A percentile compares a stretch with the other conserved stretches of the same genome.
phyloP scores from a whole-genome alignment of 2,329 filamentous ascomycete species.

The Microcera coccophila region DNA sequence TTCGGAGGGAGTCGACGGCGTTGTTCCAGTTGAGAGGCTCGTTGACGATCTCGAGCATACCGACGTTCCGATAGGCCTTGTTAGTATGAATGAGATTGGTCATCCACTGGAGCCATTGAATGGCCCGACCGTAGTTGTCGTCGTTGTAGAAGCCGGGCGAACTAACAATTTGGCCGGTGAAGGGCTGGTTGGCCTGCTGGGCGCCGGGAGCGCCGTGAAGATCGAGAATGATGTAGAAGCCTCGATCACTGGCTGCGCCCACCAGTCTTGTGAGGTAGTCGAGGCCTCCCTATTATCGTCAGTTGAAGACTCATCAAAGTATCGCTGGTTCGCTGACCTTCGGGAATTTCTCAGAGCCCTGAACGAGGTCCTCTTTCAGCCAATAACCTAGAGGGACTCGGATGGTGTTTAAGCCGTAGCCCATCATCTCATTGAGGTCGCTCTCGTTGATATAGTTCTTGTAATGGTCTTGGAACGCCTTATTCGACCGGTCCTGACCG shows the following conservation, averaged over 20 bases:
- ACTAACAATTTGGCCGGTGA: slow-evolving; percentile 39
- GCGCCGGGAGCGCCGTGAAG: slow-evolving; percentile 50
- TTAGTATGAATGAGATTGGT: slow-evolving; percentile 48
- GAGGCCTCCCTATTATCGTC: slow-evolving; percentile 33
- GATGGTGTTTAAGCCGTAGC: slow-evolving; percentile 50
- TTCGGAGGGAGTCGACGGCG: slow-evolving; percentile 17
- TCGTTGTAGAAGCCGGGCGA: slow-evolving; percentile 51
- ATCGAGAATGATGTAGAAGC: slow-evolving; percentile 52
- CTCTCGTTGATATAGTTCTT: slow-evolving; percentile 44
- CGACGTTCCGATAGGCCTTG: slow-evolving; percentile 49
- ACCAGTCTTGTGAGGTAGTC: slow-evolving; percentile 45
- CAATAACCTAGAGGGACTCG: slow-evolving; percentile 55
- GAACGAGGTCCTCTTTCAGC: slow-evolving; percentile 48
- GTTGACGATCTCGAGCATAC: slow-evolving; percentile 51
- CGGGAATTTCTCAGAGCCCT: slow-evolving; percentile 49
- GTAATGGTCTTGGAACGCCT: slow-evolving; percentile 49
- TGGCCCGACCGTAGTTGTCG: slow-evolving; percentile 53
- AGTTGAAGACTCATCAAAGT: neutral
- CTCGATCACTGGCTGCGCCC: slow-evolving; percentile 45
- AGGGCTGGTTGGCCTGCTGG: slow-evolving; percentile 42
- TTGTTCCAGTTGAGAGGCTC: slow-evolving; percentile 20
- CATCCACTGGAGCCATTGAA: slow-evolving; percentile 54
- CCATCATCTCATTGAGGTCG: slow-evolving; percentile 48
- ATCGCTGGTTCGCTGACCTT: slow-evolving; percentile 8
- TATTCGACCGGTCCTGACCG: slow-evolving; percentile 44